Conservation (phyloP, 108 stramenopile genomes). For the Pinguiococcus pyrenoidosus region DNA sequence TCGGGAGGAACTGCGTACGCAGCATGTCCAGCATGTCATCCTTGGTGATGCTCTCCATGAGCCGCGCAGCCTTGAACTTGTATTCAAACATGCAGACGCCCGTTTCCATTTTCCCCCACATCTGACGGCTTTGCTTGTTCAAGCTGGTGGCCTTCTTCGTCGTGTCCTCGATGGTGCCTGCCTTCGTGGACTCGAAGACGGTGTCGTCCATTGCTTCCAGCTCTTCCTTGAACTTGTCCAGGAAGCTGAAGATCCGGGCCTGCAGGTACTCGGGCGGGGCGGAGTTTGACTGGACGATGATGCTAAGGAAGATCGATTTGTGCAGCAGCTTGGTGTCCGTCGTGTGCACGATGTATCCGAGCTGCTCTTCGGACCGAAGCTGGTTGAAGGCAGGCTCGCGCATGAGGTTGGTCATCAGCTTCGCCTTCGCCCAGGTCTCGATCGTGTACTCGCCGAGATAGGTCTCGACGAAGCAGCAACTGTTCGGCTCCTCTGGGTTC, state of each 20-base stretch:
- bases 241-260: conserved; percentile 14
- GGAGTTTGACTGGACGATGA: conserved; percentile 15
- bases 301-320: background rate
- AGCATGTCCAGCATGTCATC: no score
- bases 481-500: no score
- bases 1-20: no score
- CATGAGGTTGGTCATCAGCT: conserved; percentile 53
- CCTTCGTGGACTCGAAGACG: no score
- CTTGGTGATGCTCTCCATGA: no score
- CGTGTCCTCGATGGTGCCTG: no score
- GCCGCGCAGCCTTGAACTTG: no score
- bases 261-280: conserved; percentile 7
- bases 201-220: background rate
- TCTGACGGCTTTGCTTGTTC: no score
- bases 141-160: no score
- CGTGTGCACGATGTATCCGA: conserved; percentile 56
- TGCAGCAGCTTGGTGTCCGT: background rate
- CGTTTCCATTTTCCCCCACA: no score
- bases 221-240: conserved; percentile 2
- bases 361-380: conserved; percentile 70
- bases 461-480: no score
- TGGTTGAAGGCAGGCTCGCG: conserved; percentile 65
- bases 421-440: conserved; percentile 24
- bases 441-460: conserved; percentile 12
- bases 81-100: no score